Conservation (phyloP, 192 early-diverging fungal species). For the Umbelopsis sp. region DNA sequence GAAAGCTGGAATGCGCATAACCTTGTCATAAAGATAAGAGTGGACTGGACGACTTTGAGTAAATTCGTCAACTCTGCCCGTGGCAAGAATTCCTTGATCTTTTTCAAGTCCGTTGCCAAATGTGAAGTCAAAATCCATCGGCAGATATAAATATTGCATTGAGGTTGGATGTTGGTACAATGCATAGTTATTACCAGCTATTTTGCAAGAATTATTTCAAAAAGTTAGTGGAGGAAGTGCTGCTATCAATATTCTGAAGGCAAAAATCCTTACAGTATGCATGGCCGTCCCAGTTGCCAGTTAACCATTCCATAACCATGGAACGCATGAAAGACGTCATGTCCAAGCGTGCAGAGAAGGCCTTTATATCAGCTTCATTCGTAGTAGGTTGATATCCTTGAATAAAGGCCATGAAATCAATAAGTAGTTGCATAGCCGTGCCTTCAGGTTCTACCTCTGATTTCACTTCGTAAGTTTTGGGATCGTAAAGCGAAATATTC, state of each 20-base stretch:
- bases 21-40: conserved; percentile 45
- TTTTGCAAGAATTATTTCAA: neutral
- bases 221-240: neutral
- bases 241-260: neutral
- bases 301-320: conserved; percentile 44
- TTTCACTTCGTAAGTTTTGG: conserved; percentile 39
- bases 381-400: conserved; percentile 28
- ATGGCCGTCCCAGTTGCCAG: conserved; percentile 41
- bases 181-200: conserved; percentile 43
- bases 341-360: conserved; percentile 36
- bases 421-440: conserved; percentile 31
- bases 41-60: conserved; percentile 31
- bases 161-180: conserved; percentile 19
- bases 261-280: conserved; percentile 32
- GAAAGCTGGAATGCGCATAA: conserved; percentile 24
- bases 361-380: conserved; percentile 21
- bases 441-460: conserved; percentile 28
- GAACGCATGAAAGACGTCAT: conserved; percentile 33
- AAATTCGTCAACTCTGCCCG: conserved; percentile 36
- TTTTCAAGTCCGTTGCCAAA: conserved; percentile 46
- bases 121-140: conserved; percentile 50
- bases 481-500: conserved; percentile 26
- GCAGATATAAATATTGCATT: conserved; percentile 41
- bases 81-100: conserved; percentile 21
- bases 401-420: conserved; percentile 41